Base-by-base conservation (phyloP, 768 basidiomycete species). In the Multifurca ochricompacta region DNA sequence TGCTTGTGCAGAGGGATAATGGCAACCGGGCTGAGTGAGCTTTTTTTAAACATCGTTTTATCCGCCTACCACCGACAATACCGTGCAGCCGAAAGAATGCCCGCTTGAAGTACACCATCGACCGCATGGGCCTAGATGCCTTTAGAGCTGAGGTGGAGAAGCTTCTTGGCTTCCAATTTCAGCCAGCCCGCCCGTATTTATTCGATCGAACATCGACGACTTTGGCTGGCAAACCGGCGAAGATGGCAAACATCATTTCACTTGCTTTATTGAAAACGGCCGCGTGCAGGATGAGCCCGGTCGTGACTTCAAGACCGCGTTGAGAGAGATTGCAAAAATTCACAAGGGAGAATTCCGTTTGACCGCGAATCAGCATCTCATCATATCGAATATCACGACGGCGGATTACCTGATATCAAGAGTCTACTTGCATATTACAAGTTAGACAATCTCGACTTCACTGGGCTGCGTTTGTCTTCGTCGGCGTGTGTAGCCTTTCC, bases 401-500 rank as follows among this genome's bases (percentile, higher is more conserved):
- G 81, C 78, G 63, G 83, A 97, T 67, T 95, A 32, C 77, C 80
- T 2, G 71, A 73, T 64, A 92, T 98, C 67, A 93, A 92, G 75
- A 65, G 67, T 10, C 69, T 98, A 28, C 73, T 99, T 32, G 75
- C 80, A 37, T 77, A 90, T 73, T 94, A 92, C 72, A 88, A 87
- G 69, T 76, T 98, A 43, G 94, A 98, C 69, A 91, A 94, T 64
- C 67, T 97, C 51, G 75, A 81, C 48, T 83, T 82, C 62, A 80
- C 82, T 11, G 94, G 79, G 4, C 68, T 98, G 63, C 78, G 95
- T 48, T 71, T 97, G 44, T 89, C 91, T 5, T 89, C 88, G 7
- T 94, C 92, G 13, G 95, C 96, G 13, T 99, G 96, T 71, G 96
- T 99, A 53, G 85, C 95, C 2, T 93, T 98, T 77, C 96, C 96